A percentile compares a stretch with the other conserved stretches of the same genome.
Evolutionary conservation across 192 early-diverging fungal genomes (phyloP).

Genomic region (Rhizophagus sp.): DNA sequence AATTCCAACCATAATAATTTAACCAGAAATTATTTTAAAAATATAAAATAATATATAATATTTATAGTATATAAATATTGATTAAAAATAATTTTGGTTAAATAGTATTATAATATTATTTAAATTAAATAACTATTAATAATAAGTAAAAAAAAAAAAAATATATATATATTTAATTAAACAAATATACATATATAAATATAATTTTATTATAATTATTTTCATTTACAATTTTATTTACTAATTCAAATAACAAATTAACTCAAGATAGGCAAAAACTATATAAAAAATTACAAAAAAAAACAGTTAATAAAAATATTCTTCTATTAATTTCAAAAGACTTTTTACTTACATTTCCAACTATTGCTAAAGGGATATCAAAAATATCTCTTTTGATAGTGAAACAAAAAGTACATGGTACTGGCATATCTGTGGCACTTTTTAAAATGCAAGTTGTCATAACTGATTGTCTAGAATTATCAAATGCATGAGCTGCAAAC

Average conservation of each 20-base stretch:
- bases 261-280: conserved; percentile 23
- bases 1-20: no score
- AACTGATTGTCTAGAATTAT: conserved; percentile 86
- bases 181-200: no score
- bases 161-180: neutral
- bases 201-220: neutral
- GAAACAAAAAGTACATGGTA: conserved; percentile 94
- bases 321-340: neutral
- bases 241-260: neutral
- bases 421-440: conserved; percentile 65
- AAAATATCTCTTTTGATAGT: conserved; percentile 97
- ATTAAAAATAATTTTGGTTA: no score
- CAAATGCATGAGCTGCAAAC: conserved; percentile 90
- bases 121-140: no score
- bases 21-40: no score
- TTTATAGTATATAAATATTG: no score
- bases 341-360: conserved; percentile 57
- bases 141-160: no score
- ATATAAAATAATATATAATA: no score
- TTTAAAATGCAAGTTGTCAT: conserved; percentile 88
- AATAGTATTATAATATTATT: no score
- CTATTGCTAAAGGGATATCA: conserved; percentile 87
- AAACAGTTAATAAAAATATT: neutral
- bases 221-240: neutral
- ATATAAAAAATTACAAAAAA: neutral